These are phyloP conservation scores for Scleroderma bovista DNA, from an alignment of 768 basidiomycete species.

Conservation along the genomic window DNA sequence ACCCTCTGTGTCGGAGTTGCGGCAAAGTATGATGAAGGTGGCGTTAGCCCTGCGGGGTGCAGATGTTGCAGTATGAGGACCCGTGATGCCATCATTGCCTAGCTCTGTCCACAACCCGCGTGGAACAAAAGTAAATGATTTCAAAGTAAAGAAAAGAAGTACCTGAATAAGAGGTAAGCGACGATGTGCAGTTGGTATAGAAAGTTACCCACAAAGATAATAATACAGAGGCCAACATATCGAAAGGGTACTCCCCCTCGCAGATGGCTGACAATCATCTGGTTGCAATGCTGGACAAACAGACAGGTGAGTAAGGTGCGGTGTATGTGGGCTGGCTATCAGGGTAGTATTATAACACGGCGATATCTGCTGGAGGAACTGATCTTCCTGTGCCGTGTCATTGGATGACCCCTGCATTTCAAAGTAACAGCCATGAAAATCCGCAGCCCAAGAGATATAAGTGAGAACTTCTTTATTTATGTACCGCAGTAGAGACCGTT, in stretches of 20 bases:
- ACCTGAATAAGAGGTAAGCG: conserved; percentile 2
- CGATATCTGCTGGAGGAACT: no score
- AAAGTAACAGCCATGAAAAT: no score
- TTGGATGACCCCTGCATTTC: no score
- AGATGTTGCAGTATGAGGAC: not conserved
- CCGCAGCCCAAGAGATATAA: no score
- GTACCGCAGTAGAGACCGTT: no score
- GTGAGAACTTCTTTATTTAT: no score
- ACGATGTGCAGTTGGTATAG: not conserved
- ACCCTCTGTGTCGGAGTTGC: conserved; percentile 42
- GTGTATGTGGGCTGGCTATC: no score
- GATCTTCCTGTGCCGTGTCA: no score
- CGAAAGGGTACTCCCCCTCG: conserved; percentile 14
- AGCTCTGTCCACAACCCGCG: conserved; percentile 3
- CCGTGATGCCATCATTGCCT: not conserved
- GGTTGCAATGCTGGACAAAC: not conserved
- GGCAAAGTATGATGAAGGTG: conserved; percentile 51
- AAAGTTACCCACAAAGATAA: conserved; percentile 16
- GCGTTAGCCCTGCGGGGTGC: conserved; percentile 42
- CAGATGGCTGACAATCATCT: not conserved
- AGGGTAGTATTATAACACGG: no score
- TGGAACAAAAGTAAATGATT: not conserved
- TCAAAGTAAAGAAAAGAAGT: conserved; percentile 12
- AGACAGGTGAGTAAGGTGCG: no score
- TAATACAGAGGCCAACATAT: conserved; percentile 10